Percentiles rank a stretch among this genome's conserved stretches.
Evolutionary conservation across 139 green algal genomes (phyloP).

Genomic region (Chlorella ohadii): DNA sequence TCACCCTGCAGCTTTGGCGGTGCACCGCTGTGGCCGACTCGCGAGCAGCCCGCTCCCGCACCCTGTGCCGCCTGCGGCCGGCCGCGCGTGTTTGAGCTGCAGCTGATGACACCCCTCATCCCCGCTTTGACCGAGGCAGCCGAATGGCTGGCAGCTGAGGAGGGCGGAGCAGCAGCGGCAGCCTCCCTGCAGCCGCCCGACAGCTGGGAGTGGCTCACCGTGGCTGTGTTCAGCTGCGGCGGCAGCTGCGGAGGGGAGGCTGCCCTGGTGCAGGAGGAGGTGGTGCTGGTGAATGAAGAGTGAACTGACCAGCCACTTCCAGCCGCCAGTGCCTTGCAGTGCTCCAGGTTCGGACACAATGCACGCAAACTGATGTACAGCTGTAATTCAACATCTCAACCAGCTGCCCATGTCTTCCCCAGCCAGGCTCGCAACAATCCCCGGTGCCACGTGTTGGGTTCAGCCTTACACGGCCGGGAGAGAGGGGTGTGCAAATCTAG

Average conservation of each 20-base stretch:
- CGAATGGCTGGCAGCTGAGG: conserved; percentile 41
- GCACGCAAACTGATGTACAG: no score
- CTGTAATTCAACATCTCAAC: no score
- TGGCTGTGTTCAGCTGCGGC: conserved; percentile 65
- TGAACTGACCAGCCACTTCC: neutral
- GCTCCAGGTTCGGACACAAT: no score
- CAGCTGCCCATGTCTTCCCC: no score
- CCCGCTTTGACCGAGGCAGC: conserved; percentile 65
- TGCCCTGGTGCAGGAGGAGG: conserved; percentile 48
- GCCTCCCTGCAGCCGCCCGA: conserved; percentile 39
- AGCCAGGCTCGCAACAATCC: no score
- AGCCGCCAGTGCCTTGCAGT: no score
- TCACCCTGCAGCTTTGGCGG: conserved; percentile 40
- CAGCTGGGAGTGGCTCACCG: conserved; percentile 71
- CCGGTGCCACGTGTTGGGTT: neutral
- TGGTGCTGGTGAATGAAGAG: conserved; percentile 60
- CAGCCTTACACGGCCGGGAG: neutral
- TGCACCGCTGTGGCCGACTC: conserved; percentile 51
- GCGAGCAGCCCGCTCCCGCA: neutral
- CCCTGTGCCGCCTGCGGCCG: conserved; percentile 54
- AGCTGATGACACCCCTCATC: conserved; percentile 73
- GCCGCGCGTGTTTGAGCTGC: conserved; percentile 63
- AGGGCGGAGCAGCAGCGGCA: neutral
- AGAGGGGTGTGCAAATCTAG: no score
- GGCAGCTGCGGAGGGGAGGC: neutral